Evolutionary conservation across 345 rosid genomes (phyloP), one percentile per base, ranked within the genome.

Genomic region (Brassica cretica): DNA sequence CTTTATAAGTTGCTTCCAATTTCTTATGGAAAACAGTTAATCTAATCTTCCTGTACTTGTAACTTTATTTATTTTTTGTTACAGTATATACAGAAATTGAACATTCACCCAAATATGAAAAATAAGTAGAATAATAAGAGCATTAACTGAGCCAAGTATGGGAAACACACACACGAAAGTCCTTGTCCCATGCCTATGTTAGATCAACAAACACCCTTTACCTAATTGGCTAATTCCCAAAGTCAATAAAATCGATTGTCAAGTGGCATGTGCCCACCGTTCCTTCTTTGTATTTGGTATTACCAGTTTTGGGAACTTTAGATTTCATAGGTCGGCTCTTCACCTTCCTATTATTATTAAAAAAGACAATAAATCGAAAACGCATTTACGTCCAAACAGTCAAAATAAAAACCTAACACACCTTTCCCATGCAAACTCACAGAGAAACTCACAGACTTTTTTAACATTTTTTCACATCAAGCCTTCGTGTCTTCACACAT

Each of bases 361-460:
- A 21, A 60, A 37, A 53, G 62, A 51, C 41, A 79, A 74, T 35
- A 73, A 74, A 74, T 63, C 78, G 27, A 62, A 73, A 79, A 16
- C 66, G 82, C 82, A 79, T 79, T 79, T 74, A 79, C 75, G 37
- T 68, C 82, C 65, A 62, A 74, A 68, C 78, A 79, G 82, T 74
- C 82, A 79, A 74, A 79, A 79, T 73, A 73, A 16, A 37, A 53
- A 74, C 82, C 78, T 62, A 79, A 79, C 82, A 79, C 25, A 68
- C 75, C 66, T 79, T 79, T 74, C 82, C 75, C 82, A 79, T 79
- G 82, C 75, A 79, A n/a, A 64, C 82, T 37, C 71, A 33, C 35
- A 2, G 0, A 19, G 24, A 21, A 21, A 0, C 24, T 21, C 24
- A 1, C 21, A 21, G 33, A 60, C 73, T 78, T 74, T 6, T 12